Percentiles rank a stretch among this genome's conserved stretches.
Conservation (phyloP, 208 protist species). For the Leishmania martiniquensis region DNA sequence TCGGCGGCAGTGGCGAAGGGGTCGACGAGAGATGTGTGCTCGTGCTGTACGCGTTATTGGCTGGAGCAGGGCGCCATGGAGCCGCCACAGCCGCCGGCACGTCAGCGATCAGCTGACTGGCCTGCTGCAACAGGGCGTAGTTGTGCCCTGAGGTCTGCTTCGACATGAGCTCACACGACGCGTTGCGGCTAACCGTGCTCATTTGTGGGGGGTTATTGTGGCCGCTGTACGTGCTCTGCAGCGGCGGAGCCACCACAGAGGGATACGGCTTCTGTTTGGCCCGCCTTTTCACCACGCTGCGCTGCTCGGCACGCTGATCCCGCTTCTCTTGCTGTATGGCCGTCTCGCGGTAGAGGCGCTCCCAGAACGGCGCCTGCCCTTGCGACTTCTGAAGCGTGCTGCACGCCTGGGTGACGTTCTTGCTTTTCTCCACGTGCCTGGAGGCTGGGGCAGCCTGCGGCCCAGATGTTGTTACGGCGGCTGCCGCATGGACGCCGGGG, state of each 20-base stretch:
- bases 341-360: conserved; percentile 43
- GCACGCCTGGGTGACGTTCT: neutral
- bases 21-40: neutral
- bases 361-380: conserved; percentile 36
- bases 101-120: neutral
- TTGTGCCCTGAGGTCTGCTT: neutral
- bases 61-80: neutral
- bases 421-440: neutral
- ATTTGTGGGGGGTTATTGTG: conserved; percentile 18
- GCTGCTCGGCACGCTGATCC: conserved; percentile 25
- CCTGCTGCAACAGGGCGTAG: conserved; percentile 19
- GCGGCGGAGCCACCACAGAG: neutral
- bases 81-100: conserved; percentile 3
- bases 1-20: neutral
- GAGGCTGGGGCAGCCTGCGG: neutral
- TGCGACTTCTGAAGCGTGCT: neutral
- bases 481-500: neutral
- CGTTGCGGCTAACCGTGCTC: neutral
- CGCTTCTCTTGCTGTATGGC: conserved; percentile 30
- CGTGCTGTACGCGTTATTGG: neutral
- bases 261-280: conserved; percentile 6
- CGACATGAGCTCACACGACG: conserved; percentile 8
- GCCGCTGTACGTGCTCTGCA: conserved; percentile 15
- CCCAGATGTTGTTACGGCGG: conserved; percentile 1
- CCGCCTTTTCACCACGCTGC: conserved; percentile 11